A percentile compares a stretch with the other conserved stretches of the same genome.
Evolutionary conservation across 2,329 filamentous ascomycete species (phyloP).

Genomic region (Rhynchosporium graminicola): DNA sequence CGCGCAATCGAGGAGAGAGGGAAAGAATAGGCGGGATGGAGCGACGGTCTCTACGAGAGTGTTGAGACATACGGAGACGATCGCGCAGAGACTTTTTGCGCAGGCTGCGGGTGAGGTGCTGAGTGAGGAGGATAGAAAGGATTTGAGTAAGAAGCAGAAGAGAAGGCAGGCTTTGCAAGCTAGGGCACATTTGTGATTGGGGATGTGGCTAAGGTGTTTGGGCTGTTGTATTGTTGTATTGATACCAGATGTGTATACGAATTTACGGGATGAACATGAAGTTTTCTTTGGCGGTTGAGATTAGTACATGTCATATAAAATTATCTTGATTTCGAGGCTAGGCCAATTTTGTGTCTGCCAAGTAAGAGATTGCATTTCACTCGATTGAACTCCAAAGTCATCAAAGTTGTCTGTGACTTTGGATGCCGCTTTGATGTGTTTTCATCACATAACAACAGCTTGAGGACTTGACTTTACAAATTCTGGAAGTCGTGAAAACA

Average conservation of each 20-base stretch:
- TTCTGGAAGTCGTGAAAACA: too few relatives aligned
- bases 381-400: too few relatives aligned
- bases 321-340: background rate
- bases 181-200: conserved; percentile 51
- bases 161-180: conserved; percentile 51
- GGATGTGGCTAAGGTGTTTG: background rate
- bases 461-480: too few relatives aligned
- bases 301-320: background rate
- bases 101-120: conserved; percentile 44
- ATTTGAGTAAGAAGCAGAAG: conserved; percentile 49
- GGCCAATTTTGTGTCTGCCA: background rate
- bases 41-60: conserved; percentile 85
- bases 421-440: too few relatives aligned
- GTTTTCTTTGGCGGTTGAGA: too few relatives aligned
- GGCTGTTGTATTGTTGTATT: conserved; percentile 16
- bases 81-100: conserved; percentile 71
- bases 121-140: conserved; percentile 53
- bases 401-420: too few relatives aligned
- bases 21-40: conserved; percentile 94
- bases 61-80: conserved; percentile 70
- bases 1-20: conserved; percentile 78
- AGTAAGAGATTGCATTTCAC: too few relatives aligned
- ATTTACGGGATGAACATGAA: conserved; percentile 6
- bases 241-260: conserved; percentile 25
- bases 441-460: too few relatives aligned